Conservation (phyloP, 108 stramenopile species). For the Fistulifera pelliculosa region DNA sequence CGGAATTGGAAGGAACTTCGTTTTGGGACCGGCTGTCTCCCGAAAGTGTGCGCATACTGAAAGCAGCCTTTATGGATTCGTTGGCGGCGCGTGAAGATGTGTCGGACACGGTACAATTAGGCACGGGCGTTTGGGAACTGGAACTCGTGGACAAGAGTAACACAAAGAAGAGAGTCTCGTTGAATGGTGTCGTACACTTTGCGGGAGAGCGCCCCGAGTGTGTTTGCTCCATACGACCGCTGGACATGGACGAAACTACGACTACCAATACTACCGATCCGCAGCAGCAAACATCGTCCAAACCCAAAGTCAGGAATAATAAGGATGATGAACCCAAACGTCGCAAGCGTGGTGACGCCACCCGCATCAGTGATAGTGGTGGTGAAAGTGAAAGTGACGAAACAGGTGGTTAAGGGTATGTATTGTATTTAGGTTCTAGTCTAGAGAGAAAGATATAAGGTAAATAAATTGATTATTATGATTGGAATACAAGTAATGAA, state of each 20-base stretch:
- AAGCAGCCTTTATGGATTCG: slow-evolving; percentile 83
- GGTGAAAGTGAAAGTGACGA: slow-evolving; percentile 3
- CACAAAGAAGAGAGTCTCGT: slow-evolving; percentile 29
- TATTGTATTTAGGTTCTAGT: too few species aligned
- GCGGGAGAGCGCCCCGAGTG: slow-evolving; percentile 75
- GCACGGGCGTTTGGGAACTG: slow-evolving; percentile 57
- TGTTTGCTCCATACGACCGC: slow-evolving; percentile 72
- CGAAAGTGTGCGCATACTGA: slow-evolving; percentile 66
- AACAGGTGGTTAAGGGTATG: too few species aligned
- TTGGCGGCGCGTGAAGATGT: slow-evolving; percentile 52
- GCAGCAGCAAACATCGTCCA: too few species aligned
- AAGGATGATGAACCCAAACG: neutral
- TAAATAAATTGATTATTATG: too few species aligned
- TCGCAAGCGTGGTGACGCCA: slow-evolving; percentile 1
- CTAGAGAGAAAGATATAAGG: too few species aligned
- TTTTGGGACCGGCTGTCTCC: slow-evolving; percentile 68
- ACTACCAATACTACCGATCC: too few species aligned
- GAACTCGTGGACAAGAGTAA: slow-evolving; percentile 44
- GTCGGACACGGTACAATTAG: slow-evolving; percentile 55
- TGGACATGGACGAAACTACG: neutral
- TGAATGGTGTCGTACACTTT: slow-evolving; percentile 81
- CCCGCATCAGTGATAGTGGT: slow-evolving; percentile 11
- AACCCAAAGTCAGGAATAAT: too few species aligned
- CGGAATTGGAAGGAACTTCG: slow-evolving; percentile 54
- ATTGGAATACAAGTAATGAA: too few species aligned